Percentiles rank a stretch among this genome's conserved stretches.
phyloP scores from a whole-genome alignment of 2,329 filamentous ascomycete species.

The Zymoseptoria ardabiliae region DNA sequence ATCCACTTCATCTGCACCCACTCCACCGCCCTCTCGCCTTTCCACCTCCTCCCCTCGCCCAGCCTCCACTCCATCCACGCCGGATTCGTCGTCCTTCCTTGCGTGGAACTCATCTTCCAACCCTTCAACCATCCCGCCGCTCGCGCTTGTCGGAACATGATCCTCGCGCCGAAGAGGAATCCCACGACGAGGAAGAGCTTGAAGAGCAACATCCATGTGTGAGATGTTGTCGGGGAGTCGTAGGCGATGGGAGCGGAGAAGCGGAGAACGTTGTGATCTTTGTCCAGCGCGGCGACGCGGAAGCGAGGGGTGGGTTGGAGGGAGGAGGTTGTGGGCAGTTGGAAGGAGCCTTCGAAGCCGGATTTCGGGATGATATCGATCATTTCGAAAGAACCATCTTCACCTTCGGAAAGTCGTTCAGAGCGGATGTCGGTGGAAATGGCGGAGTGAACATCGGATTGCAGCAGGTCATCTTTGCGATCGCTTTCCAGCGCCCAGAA shows the following conservation, averaged over 20 bases:
- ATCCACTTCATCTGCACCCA: constrained; percentile 15
- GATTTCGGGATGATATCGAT: constrained; percentile 16
- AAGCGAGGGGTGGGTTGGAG: constrained; percentile 7
- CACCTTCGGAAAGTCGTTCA: constrained; percentile 36
- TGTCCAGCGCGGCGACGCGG: constrained; percentile 20
- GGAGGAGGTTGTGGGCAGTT: constrained; percentile 5
- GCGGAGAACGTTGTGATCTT: constrained; percentile 14
- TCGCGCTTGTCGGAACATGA: constrained; percentile 12
- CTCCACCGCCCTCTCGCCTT: constrained; percentile 3
- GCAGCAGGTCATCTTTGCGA: not conserved
- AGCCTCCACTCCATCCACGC: not conserved
- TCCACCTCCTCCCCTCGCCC: not conserved
- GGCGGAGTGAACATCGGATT: constrained; percentile 52
- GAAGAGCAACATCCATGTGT: constrained; percentile 11
- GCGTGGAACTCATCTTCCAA: not conserved
- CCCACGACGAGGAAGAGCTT: constrained; percentile 15
- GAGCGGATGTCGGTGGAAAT: constrained; percentile 70
- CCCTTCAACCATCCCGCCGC: constrained; percentile 6
- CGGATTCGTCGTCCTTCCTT: not conserved
- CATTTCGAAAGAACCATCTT: constrained; percentile 4
- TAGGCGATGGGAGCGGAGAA: constrained; percentile 9
- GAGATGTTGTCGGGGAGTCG: constrained; percentile 7
- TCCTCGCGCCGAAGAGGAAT: constrained; percentile 11
- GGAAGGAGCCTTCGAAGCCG: constrained; percentile 21
- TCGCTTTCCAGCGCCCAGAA: constrained; percentile 36